Evolutionary conservation across 345 rosid genomes (phyloP), one percentile per base, ranked within the genome.

Genomic region (Psidium friedrichsthalianum): DNA sequence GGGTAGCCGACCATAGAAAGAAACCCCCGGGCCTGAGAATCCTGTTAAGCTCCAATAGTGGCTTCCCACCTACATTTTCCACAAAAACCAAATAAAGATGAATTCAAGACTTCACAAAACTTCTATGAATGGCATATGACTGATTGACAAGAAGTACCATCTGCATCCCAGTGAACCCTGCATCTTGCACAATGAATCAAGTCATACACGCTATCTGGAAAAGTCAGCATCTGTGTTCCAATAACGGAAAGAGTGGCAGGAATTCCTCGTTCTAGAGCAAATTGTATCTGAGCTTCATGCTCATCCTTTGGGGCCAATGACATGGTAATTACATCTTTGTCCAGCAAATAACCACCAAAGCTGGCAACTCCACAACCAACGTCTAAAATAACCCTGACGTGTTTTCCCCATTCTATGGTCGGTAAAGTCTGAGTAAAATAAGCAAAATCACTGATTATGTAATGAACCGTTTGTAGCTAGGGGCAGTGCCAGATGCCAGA

Each of bases 241-340:
- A 97, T 95, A 47, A 95, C 98, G 51, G 99, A 93, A 69, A 95
- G 95, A 6, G 89, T 94, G 52, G 99, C 99, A 85, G 98, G 98
- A 87, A 97, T 94, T 83, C 99, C 98, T 78, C 99, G 91, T 88
- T 97, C 99, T 56, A 97, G 88, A 76, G 98, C 97, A 87, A 97
- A 95, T 90, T 97, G 98, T 89, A 97, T 95, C 92, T 95, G 99
- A 91, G 99, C 99, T 89, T 97, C 98, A 27, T 97, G 99, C 86
- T 97, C 98, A 88, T 95, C 99, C 91, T 97, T 97, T 22, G 99
- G 99, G 10, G 98, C 98, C 85, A 97, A 91, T 24, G 99, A 97
- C 98, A 97, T 94, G 40, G 98, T 93, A 84, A 97, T 90, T 16
- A 94, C 99, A 90, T 91, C 87, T 91, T 88, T 95, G 84, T 95